Conservation (phyloP, 2,329 filamentous ascomycete species). For the Pyricularia pennisetigena region DNA sequence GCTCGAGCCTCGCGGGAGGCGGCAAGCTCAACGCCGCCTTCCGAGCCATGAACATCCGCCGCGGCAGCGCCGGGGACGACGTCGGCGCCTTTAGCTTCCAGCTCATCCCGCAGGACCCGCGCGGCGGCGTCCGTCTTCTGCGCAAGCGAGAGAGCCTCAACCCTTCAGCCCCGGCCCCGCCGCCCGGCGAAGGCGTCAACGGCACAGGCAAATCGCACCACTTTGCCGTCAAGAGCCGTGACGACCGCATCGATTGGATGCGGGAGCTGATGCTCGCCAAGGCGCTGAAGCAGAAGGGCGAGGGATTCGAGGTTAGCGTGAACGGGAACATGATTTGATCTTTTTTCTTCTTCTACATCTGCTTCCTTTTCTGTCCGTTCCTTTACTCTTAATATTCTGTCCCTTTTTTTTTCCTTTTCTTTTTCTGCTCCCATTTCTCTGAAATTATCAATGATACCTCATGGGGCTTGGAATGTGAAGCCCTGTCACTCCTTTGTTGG, state of each 20-base stretch:
- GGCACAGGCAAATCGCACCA: constrained; percentile 78
- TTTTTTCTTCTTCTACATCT: constrained; percentile 6
- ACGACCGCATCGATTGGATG: constrained; percentile 97
- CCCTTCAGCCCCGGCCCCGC: constrained; percentile 13
- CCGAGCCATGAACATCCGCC: constrained; percentile 62
- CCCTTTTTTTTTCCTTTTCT: not conserved
- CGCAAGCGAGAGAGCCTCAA: constrained; percentile 40
- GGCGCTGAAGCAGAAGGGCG: constrained; percentile 72
- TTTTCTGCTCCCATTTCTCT: not conserved
- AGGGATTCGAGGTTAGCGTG: constrained; percentile 73
- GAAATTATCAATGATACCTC: not conserved
- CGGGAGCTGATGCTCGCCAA: constrained; percentile 86
- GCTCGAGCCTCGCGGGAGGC: constrained; percentile 63
- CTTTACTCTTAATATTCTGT: not conserved
- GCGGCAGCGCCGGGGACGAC: constrained; percentile 36
- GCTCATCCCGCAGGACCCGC: constrained; percentile 61
- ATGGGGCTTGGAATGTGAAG: not conserved
- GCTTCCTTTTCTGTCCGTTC: not conserved
- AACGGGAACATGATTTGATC: constrained; percentile 66
- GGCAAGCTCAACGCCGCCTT: constrained; percentile 83
- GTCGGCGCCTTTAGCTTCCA: constrained; percentile 74
- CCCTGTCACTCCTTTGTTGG: not conserved
- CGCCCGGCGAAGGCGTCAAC: constrained; percentile 35
- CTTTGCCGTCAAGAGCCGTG: constrained; percentile 78
- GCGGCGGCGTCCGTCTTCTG: constrained; percentile 39